These are phyloP conservation scores for Colletotrichum salicis DNA, from an alignment of 2,329 filamentous ascomycete genomes.

Conservation along the genomic window DNA sequence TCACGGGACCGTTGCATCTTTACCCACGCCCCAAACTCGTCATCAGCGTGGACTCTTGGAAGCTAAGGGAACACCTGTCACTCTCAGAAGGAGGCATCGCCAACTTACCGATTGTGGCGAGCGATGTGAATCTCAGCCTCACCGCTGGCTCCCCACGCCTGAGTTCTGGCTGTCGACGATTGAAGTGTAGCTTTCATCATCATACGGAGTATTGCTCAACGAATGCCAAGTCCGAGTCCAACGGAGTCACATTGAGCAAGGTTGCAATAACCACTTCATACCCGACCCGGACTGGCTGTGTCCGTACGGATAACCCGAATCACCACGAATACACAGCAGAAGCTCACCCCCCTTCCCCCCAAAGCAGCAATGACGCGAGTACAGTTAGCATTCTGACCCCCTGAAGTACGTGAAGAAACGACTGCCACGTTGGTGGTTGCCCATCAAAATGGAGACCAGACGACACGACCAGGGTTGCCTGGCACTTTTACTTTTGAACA, in stretches of 20 bases:
- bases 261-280: neutral
- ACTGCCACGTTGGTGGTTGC: conserved; percentile 30
- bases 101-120: neutral
- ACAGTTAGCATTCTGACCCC: neutral
- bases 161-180: neutral
- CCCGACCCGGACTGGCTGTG: neutral
- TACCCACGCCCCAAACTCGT: neutral
- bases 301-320: neutral
- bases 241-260: neutral
- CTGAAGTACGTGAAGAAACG: conserved; percentile 3
- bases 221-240: neutral
- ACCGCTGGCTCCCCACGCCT: neutral
- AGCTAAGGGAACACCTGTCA: neutral
- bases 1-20: neutral
- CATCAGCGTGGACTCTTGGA: neutral
- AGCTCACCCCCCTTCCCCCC: too few species aligned
- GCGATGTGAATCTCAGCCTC: neutral
- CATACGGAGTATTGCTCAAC: neutral
- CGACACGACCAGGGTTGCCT: conserved; percentile 7
- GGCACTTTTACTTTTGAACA: neutral
- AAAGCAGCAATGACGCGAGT: neutral
- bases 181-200: neutral
- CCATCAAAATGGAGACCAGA: conserved; percentile 22
- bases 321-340: neutral
- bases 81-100: neutral